Base-by-base conservation (phyloP, 768 basidiomycete genomes). In the Boletus tomentosulus region DNA sequence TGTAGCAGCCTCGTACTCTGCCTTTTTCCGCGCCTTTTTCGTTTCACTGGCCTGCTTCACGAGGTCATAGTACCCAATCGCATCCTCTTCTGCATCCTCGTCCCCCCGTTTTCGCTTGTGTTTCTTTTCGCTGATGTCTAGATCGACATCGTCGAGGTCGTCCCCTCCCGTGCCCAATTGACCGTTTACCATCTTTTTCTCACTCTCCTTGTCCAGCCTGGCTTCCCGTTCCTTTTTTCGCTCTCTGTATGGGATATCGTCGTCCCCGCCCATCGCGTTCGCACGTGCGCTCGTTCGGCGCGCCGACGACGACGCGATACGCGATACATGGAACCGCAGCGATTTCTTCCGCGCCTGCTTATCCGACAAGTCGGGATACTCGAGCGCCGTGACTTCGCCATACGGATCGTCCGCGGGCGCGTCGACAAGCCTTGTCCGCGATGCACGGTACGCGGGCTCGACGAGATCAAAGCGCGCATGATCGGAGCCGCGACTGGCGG, bases 241-340 rank as follows among this genome's bases (percentile, higher is more conserved):
- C 63, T 92, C 89, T 42, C 84, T 80, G 63, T 95, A 92, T 16
- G 97, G 97, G 45, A 98, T 77, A 65, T 99, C 97, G 63, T 98
- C 96, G 66, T 99, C 97, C 16, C 97, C 97, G 30, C 90, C 88
- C 49, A 84, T 67, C 5, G 87, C 83, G 25, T 78, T 80, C 57
- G 74, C 78, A 53, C 90, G 77, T 6, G 92, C 92, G 28, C 82
- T 83, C 52, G 84, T 81, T 50, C 95, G 80, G 55, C 89, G 78
- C 11, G 86, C 83, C 50, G 84, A 81, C 6, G 91, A 82, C 53
- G 85, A 85, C 66, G 91, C 91, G 62, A 99, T 95, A 66, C 87
- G 89, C 50, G 90, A 82, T 5, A 92, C 93, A 71, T 98, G 91
- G 83, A 98, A 99, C 34, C 89, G 86, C 31, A 98, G 79, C 7